A percentile compares a stretch with the other conserved stretches of the same genome.
These are phyloP conservation scores for Geotrichum restrictum DNA, from an alignment of 1,139 yeast genomes.

Conservation along the genomic window DNA sequence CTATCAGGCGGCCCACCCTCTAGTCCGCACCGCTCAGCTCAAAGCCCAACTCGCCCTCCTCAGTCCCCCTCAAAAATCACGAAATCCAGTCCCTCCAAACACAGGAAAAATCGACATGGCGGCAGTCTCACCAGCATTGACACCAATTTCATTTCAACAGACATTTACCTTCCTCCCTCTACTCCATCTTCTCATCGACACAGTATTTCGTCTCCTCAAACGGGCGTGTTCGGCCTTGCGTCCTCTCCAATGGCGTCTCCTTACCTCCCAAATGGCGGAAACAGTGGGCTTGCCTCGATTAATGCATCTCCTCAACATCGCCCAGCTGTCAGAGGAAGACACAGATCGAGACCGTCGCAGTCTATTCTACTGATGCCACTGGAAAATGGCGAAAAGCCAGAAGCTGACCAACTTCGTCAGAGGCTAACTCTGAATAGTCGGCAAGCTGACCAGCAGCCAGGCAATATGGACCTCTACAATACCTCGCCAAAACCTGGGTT, in stretches of 20 bases:
- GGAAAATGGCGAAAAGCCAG: conserved; percentile 15
- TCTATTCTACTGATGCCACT: conserved; percentile 17
- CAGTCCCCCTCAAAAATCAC: conserved; percentile 19
- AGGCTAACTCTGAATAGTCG: conserved; percentile 16
- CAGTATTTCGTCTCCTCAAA: conserved; percentile 17
- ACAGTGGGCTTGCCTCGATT: conserved; percentile 18
- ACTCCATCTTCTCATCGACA: conserved; percentile 21
- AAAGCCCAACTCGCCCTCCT: conserved; percentile 15
- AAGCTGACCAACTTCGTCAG: conserved; percentile 15
- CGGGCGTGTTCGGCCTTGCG: conserved; percentile 6
- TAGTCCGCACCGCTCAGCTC: conserved; percentile 14
- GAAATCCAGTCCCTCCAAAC: conserved; percentile 16
- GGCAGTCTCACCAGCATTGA: conserved; percentile 20
- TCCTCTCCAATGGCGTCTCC: conserved; percentile 20
- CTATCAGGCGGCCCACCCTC: not conserved
- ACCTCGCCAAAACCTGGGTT: conserved; percentile 29
- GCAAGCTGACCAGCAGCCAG: conserved; percentile 11
- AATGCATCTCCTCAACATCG: conserved; percentile 17
- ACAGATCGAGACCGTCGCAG: conserved; percentile 1
- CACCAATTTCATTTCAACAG: conserved; percentile 17
- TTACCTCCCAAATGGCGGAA: conserved; percentile 9
- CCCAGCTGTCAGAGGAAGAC: not conserved
- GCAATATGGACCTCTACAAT: conserved; percentile 24
- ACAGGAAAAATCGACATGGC: conserved; percentile 16
- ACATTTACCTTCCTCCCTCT: conserved; percentile 22